Evolutionary conservation across 2,329 filamentous ascomycete genomes (phyloP), one percentile per base, ranked within the genome.

Genomic region (Botrytis medusae): DNA sequence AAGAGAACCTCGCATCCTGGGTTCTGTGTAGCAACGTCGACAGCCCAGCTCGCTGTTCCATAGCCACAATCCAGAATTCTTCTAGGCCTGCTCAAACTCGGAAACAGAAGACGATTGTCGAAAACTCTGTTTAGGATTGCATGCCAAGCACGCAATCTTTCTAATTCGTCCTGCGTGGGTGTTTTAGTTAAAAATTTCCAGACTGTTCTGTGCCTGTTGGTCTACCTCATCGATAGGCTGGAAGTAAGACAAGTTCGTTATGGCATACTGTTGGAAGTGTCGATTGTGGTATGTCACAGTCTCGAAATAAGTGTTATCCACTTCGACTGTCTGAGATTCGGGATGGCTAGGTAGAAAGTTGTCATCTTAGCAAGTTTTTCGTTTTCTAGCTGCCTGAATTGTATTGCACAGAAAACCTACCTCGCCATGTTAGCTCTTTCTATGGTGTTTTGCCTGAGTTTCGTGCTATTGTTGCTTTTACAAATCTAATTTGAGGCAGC

Each of bases 51-150:
- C 59, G 86, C 91, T n/a, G 89, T 86, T 59, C 92, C 92, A 81
- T 89, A 92, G 0, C 92, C 92, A 77, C 91, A 93, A 73, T 94
- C 92, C 42, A 94, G 84, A 60, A 94, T 86, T 78, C 86, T 87
- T 77, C 84, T 83, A 37, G 88, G 87, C 42, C 85, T 83, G 62
- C 81, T 82, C 67, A 93, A 83, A 9, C 90, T 90, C n/a, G 92
- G 91, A 74, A 94, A 93, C 78, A 94, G 87, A 40, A 92, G 84
- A 76, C 89, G 86, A 74, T 87, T 83, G 76, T 93, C 90, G 79
- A 94, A 93, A 70, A 92, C 83, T 76, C 83, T 86, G 74, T 84
- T 86, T 76, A 93, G 86, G 32, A 92, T 85, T 61, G 84, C 83
- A 80, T 94, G 90, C 81, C 91, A 87, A 72, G 87, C 82, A 72